Conservation (phyloP, 257 asterid species). For the Lantana camara region DNA sequence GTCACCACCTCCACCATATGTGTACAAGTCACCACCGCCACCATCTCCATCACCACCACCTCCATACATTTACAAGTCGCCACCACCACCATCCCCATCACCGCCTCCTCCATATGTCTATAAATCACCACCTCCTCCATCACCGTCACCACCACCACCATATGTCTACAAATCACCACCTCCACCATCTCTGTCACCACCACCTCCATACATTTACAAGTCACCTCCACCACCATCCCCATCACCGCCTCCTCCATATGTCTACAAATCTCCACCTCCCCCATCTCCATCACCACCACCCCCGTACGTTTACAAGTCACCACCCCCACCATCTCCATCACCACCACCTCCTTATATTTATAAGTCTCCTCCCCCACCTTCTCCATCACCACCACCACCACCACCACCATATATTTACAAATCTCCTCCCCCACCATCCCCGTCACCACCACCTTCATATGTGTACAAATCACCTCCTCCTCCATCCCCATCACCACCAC, state of each 20-base stretch:
- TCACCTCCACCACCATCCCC: constrained; percentile 18
- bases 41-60: constrained; percentile 9
- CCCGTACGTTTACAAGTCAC: neutral
- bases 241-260: neutral
- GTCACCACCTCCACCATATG: constrained; percentile 12
- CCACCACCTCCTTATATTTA: neutral
- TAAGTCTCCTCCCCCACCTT: neutral
- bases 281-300: too few species aligned
- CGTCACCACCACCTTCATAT: neutral
- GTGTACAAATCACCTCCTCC: neutral
- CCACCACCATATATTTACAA: neutral
- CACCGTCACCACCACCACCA: neutral
- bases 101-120: neutral
- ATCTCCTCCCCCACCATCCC: neutral
- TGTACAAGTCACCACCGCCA: neutral
- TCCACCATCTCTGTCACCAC: constrained; percentile 7
- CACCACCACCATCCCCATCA: neutral
- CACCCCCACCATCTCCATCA: neutral
- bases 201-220: too few species aligned
- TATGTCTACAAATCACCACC: too few species aligned
- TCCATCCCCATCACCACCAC: neutral
- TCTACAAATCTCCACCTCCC: neutral
- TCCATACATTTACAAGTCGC: neutral
- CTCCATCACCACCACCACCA: neutral
- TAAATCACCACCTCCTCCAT: constrained; percentile 10